Conservation (phyloP, 2,329 filamentous ascomycete species). For the Periconia macrospinosa region DNA sequence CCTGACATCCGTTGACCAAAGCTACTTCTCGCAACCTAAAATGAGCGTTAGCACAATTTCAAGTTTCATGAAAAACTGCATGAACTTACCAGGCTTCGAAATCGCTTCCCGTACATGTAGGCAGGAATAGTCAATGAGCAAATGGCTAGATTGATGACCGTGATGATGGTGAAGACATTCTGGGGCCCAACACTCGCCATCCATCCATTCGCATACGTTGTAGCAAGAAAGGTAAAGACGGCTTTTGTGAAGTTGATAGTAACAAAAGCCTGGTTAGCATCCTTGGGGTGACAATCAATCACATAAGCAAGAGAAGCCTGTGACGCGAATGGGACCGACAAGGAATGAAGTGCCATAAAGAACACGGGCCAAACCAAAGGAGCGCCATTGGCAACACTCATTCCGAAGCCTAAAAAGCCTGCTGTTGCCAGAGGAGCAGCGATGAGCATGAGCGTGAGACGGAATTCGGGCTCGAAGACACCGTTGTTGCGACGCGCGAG, state of each 20-base stretch:
- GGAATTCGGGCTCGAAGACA: conserved; percentile 89
- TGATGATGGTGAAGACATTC: conserved; percentile 70
- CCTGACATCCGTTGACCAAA: conserved; percentile 20
- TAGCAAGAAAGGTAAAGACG: conserved; percentile 62
- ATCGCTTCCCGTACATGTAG: conserved; percentile 45
- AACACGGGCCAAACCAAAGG: conserved; percentile 32
- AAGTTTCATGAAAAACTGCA: no score
- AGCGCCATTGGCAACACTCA: conserved; percentile 33
- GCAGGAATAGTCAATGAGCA: conserved; percentile 75
- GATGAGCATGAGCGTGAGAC: conserved; percentile 47
- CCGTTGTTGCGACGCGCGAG: conserved; percentile 78
- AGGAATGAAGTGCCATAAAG: conserved; percentile 42
- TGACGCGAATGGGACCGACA: conserved; percentile 43
- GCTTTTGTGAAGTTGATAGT: conserved; percentile 48
- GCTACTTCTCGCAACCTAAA: conserved; percentile 20
- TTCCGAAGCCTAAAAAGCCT: conserved; percentile 47
- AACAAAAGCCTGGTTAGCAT: conserved; percentile 47
- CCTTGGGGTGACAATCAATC: conserved; percentile 45
- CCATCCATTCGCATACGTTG: conserved; percentile 78
- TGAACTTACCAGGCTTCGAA: conserved; percentile 30
- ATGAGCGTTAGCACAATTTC: background rate
- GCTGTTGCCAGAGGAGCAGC: conserved; percentile 37
- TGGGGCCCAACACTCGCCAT: conserved; percentile 58
- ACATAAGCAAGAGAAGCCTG: conserved; percentile 45
- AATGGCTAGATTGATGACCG: conserved; percentile 70